These are phyloP conservation scores for Ambrosia artemisiifolia DNA, from an alignment of 129 eudicot genomes.

Conservation along the genomic window DNA sequence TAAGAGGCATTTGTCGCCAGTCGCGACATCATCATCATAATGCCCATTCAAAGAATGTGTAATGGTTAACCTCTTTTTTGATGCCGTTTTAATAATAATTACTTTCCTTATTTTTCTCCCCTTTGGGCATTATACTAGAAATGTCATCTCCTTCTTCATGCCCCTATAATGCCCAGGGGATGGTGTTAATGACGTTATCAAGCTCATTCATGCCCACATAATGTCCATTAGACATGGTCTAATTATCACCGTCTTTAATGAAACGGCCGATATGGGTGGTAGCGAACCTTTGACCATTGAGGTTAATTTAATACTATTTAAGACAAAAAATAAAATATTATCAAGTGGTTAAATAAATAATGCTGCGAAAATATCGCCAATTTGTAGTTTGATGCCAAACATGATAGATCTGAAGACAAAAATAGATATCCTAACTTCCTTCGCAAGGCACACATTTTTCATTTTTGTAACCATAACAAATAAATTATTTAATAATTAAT, in stretches of 20 bases:
- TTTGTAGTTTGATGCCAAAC: neutral
- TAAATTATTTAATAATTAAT: neutral
- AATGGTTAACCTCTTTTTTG: too few species aligned
- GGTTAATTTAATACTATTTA: neutral
- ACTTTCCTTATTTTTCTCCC: too few species aligned
- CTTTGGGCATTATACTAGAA: too few species aligned
- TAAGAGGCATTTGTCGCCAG: too few species aligned
- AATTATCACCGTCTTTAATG: neutral
- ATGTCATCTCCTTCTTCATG: too few species aligned
- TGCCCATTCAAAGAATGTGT: too few species aligned
- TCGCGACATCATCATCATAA: too few species aligned
- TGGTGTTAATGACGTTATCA: too few species aligned
- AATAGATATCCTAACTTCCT: neutral
- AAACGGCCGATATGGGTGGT: constrained; percentile 14
- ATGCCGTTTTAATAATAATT: too few species aligned
- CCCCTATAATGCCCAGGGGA: too few species aligned
- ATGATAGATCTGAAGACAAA: neutral
- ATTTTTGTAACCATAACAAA: neutral
- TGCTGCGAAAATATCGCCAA: neutral
- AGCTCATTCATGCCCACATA: too few species aligned
- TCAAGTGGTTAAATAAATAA: constrained; percentile 11
- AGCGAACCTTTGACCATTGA: neutral
- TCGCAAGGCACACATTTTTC: neutral
- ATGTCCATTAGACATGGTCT: too few species aligned
- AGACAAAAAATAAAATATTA: neutral